Evolutionary conservation across 1,284 basidiomycete genomes (phyloP), one percentile per base, ranked within the genome.

Genomic region (Takashimella tepidaria): DNA sequence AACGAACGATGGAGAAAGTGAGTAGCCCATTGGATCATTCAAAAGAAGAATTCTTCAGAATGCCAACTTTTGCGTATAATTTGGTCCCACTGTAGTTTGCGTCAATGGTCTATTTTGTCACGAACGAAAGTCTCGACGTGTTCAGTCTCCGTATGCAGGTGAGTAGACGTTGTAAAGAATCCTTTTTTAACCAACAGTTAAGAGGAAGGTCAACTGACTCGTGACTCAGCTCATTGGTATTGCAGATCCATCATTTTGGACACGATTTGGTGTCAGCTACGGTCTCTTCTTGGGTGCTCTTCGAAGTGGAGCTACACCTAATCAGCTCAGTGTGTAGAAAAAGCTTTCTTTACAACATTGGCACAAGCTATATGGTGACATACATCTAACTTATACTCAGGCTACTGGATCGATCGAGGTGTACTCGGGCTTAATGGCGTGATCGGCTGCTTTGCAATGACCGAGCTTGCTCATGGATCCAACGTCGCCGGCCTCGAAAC

Each of bases 401-500:
- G 70, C 53, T 81, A 81, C 74, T 82, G 80, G 79, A 74, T 81
- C 59, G 77, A 79, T 51, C 76, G 78, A 57, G 81, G 81, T 51
- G 77, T 80, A 2, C 75, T 82, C 4, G 76, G 76, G 4, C 68
- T 80, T 44, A 79, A 81, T 61, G 79, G 79, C 31, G 78, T 81
- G 50, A 79, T 80, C 48, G 81, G 81, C 19, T 82, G 80, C 69
- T 82, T 82, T 56, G 79, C 78, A 50, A 82, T 82, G 80, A 82
- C 74, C 44, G 70, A 73, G 55, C 61, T 73, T 2, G 74, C 73
- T 6, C 78, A 80, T 66, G 79, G 80, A 41, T 78, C 76, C 46
- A 82, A 82, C 63, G 80, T 82, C 23, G 81, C 81, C 8, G 81
- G 81, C 12, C 74, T 82, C 48, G 79, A 82, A 66, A 82, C 81